phyloP scores from a whole-genome alignment of 768 basidiomycete species.

The Panellus pusillus region DNA sequence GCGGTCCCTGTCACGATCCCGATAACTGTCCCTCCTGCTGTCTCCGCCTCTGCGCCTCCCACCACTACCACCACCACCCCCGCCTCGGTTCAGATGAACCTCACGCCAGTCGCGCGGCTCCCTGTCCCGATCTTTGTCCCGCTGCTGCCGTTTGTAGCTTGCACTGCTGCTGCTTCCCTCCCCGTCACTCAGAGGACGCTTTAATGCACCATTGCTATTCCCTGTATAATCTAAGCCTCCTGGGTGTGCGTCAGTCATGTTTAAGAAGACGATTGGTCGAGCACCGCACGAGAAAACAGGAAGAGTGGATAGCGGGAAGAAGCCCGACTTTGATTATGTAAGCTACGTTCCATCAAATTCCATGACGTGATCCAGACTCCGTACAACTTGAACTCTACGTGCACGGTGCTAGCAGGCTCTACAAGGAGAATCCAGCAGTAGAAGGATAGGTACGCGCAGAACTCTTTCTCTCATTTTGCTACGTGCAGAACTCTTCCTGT shows the following conservation, averaged over 20 bases:
- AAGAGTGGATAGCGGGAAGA: conserved; percentile 21
- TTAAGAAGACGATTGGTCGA: conserved; percentile 55
- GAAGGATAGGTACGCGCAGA: too few species aligned
- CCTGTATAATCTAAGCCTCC: conserved; percentile 37
- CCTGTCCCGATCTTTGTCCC: conserved; percentile 40
- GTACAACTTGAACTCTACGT: too few species aligned
- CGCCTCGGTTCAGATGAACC: conserved; percentile 50
- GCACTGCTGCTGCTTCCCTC: conserved; percentile 35
- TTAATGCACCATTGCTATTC: conserved; percentile 35
- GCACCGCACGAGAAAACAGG: conserved; percentile 74
- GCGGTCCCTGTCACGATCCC: conserved; percentile 30
- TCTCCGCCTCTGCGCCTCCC: conserved; percentile 31
- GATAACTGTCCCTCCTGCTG: conserved; percentile 24
- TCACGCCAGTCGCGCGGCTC: conserved; percentile 72
- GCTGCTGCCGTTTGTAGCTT: conserved; percentile 53
- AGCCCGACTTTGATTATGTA: conserved; percentile 1
- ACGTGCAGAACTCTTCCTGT: too few species aligned
- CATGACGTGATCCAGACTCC: too few species aligned
- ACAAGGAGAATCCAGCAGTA: too few species aligned
- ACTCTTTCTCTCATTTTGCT: too few species aligned
- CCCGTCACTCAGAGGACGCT: conserved; percentile 72
- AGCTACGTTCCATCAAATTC: too few species aligned
- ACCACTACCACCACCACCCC: conserved; percentile 36
- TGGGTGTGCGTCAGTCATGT: conserved; percentile 84
- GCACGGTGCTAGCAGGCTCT: too few species aligned